Evolutionary conservation across 768 basidiomycete species (phyloP), one percentile per base, ranked within the genome.

Genomic region (Termitomyces titanicus): DNA sequence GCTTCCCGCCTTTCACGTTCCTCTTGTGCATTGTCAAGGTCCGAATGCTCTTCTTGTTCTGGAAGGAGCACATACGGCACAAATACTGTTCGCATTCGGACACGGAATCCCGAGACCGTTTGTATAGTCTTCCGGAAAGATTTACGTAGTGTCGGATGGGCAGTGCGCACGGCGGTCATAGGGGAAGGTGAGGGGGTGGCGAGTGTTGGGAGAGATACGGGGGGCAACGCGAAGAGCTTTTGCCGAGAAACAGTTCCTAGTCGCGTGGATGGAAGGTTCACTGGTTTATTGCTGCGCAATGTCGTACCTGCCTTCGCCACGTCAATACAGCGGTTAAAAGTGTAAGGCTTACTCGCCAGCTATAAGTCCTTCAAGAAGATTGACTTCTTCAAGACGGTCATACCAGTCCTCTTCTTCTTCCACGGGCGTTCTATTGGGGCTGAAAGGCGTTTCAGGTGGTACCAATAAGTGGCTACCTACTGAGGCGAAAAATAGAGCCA

Each of bases 71-170:
- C 81, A 61, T 92, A 87, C 0, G 94, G 94, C 11, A 95, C 85
- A 60, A 94, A 92, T 5, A 94, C 88, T 0, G 93, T 94, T n/a
- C 93, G 82, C 94, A 96, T 96, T 33, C 93, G 85, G 24, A 97
- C 89, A 20, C 85, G 80, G 69, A 97, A 89, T 3, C 92, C 94
- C 25, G 90, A 89, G 3, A 88, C 84, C 0, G 90, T 88, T 43
- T 79, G 78, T 17, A 97, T 71, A 1, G 88, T 86, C 63, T 89
- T 87, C 25, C 94, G 81, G 68, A 85, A 94, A 1, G 92, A 92
- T 67, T 94, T 94, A 45, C 92, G 85, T 10, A 97, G 74, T 0
- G 91, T 90, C 0, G 88, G 81, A 31, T 76, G 82, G 1, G 81
- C 76, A 60, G 71, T 70, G 34, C 76, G 77, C 43, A 74, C 68